Conservation (phyloP, 2,329 filamentous ascomycete species). For the Chaetomium sp. region DNA sequence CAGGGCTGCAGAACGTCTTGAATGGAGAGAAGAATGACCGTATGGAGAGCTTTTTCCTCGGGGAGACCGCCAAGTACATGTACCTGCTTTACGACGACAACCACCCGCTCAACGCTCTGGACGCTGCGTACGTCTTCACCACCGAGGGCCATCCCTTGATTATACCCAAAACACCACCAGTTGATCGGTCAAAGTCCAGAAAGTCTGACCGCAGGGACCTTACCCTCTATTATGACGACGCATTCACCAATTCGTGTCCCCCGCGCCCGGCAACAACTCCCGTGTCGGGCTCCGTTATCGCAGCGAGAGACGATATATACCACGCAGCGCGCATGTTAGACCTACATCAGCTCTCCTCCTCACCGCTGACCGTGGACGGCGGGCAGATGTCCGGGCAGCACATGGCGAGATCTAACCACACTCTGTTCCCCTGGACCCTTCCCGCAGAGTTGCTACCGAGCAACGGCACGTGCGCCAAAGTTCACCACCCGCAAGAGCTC, state of each 20-base stretch:
- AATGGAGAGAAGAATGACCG: constrained; percentile 83
- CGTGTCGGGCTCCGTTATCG: constrained; percentile 71
- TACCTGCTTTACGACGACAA: constrained; percentile 82
- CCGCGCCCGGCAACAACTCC: constrained; percentile 51
- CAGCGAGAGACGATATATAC: constrained; percentile 74
- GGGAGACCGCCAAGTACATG: constrained; percentile 93
- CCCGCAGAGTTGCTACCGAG: constrained; percentile 66
- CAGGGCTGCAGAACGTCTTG: constrained; percentile 74
- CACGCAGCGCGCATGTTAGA: constrained; percentile 82
- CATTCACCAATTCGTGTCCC: constrained; percentile 59
- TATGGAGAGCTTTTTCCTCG: constrained; percentile 98
- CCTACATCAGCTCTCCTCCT: constrained; percentile 52
- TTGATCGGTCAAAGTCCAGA: constrained; percentile 18
- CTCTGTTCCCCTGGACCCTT: constrained; percentile 89
- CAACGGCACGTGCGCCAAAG: constrained; percentile 69
- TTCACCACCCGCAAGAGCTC: constrained; percentile 65
- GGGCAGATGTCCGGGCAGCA: constrained; percentile 15
- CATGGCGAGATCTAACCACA: constrained; percentile 59
- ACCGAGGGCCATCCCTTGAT: constrained; percentile 93
- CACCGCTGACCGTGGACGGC: constrained; percentile 36
- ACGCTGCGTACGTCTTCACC: constrained; percentile 85
- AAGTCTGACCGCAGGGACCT: constrained; percentile 14
- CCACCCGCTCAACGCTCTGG: constrained; percentile 81
- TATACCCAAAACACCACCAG: constrained; percentile 52
- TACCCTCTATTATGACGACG: constrained; percentile 32